Percentiles rank a stretch among this genome's conserved stretches.
These are phyloP conservation scores for Suhomyces maxii DNA, from an alignment of 1,139 yeast genomes.

Conservation along the genomic window DNA sequence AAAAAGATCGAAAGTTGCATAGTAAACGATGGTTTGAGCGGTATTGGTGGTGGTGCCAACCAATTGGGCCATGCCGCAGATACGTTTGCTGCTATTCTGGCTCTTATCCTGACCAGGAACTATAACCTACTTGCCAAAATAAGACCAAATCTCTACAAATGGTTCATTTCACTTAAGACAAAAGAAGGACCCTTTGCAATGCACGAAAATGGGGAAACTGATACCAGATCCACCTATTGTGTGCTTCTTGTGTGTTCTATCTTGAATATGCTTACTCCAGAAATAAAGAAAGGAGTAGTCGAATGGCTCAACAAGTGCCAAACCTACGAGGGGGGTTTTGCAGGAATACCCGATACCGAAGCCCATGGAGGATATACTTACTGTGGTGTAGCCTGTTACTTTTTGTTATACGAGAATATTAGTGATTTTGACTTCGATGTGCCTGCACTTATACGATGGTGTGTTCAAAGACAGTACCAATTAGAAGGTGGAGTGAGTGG, in stretches of 20 bases:
- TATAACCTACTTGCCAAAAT: constrained; percentile 29
- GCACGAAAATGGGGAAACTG: constrained; percentile 81
- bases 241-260: constrained; percentile 74
- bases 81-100: constrained; percentile 72
- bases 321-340: constrained; percentile 94
- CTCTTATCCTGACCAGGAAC: constrained; percentile 58
- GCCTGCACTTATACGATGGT: constrained; percentile 59
- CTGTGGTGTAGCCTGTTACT: constrained; percentile 79
- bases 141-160: constrained; percentile 46
- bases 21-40: constrained; percentile 51
- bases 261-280: constrained; percentile 62
- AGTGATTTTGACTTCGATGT: constrained; percentile 32
- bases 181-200: constrained; percentile 72
- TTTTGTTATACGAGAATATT: constrained; percentile 41
- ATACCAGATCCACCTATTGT: constrained; percentile 86
- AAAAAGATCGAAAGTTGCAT: constrained; percentile 29
- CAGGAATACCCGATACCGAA: constrained; percentile 78
- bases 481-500: constrained; percentile 89
- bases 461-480: constrained; percentile 62
- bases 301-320: constrained; percentile 75
- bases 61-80: constrained; percentile 87
- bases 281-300: constrained; percentile 52
- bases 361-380: constrained; percentile 98
- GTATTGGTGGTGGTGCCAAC: constrained; percentile 81
- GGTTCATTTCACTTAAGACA: constrained; percentile 68